A percentile compares a stretch with the other conserved stretches of the same genome.
Evolutionary conservation across 1,284 basidiomycete species (phyloP).

Genomic region (Volvariella volvacea): DNA sequence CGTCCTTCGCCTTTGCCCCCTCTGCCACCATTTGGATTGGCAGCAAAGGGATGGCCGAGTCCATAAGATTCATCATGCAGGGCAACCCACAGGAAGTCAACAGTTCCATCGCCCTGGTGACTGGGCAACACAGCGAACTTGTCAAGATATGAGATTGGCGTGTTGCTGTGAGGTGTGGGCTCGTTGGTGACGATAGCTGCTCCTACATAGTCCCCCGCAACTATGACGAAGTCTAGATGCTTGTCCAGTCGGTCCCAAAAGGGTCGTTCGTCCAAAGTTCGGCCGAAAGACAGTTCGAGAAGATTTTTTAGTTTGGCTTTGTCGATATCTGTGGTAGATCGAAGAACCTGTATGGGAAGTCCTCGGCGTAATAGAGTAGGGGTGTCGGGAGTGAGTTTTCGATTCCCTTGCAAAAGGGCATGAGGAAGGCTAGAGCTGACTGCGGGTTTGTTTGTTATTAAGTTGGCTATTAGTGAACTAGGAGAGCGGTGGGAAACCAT

Average conservation of each 20-base stretch:
- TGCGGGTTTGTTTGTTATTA: slow-evolving; percentile 98
- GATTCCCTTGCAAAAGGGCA: slow-evolving; percentile 80
- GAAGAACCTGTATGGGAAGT: slow-evolving; percentile 79
- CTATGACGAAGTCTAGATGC: slow-evolving; percentile 86
- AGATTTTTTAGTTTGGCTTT: slow-evolving; percentile 69
- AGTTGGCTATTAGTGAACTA: slow-evolving; percentile 90
- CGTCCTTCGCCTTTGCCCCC: slow-evolving; percentile 85
- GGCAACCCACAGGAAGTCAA: slow-evolving; percentile 99
- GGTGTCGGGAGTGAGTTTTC: slow-evolving; percentile 82
- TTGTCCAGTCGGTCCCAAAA: slow-evolving; percentile 79
- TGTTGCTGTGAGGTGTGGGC: slow-evolving; percentile 28
- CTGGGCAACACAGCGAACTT: slow-evolving; percentile 96
- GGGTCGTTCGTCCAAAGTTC: slow-evolving; percentile 63
- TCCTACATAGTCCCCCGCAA: slow-evolving; percentile 95
- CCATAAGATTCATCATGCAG: slow-evolving; percentile 98
- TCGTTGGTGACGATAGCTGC: slow-evolving; percentile 95
- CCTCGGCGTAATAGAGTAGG: slow-evolving; percentile 92
- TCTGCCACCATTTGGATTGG: slow-evolving; percentile 92
- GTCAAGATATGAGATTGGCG: slow-evolving; percentile 88
- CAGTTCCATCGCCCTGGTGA: slow-evolving; percentile 96
- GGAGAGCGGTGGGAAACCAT: slow-evolving; percentile 98
- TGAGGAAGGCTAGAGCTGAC: slow-evolving; percentile 94
- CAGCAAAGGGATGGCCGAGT: slow-evolving; percentile 87
- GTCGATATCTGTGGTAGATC: slow-evolving; percentile 63
- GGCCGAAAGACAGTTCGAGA: slow-evolving; percentile 84